phyloP scores from a whole-genome alignment of 805 yeast genomes.

The Zygosaccharomyces gambellarensis region DNA sequence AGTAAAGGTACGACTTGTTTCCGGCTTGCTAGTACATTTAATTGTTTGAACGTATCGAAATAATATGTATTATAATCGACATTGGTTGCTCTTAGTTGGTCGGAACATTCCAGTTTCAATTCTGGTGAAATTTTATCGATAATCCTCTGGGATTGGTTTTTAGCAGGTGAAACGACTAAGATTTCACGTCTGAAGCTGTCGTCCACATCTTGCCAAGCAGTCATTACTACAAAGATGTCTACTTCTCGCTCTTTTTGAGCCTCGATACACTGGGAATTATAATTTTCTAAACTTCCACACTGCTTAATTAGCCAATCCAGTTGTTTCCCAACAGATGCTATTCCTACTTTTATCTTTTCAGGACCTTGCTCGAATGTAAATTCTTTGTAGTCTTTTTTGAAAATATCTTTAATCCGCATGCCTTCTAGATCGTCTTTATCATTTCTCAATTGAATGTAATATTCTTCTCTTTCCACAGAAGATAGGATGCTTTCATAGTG shows the following conservation, averaged over 20 bases:
- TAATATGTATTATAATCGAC: neutral
- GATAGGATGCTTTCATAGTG: conserved; percentile 33
- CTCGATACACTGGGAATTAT: conserved; percentile 22
- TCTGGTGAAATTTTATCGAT: conserved; percentile 16
- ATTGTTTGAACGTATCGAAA: conserved; percentile 39
- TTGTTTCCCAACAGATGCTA: conserved; percentile 68
- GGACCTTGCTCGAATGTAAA: conserved; percentile 40
- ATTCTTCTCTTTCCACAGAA: conserved; percentile 18
- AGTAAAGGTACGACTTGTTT: conserved; percentile 77
- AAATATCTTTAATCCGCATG: conserved; percentile 53
- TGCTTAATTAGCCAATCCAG: conserved; percentile 46
- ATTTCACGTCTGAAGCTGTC: conserved; percentile 44
- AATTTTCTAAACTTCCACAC: conserved; percentile 27
- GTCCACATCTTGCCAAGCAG: conserved; percentile 36
- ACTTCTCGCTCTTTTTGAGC: conserved; percentile 33
- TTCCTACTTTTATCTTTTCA: conserved; percentile 50
- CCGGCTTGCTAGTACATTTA: conserved; percentile 62
- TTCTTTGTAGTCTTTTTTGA: conserved; percentile 81
- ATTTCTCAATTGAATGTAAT: conserved; percentile 35
- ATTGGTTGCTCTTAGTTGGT: neutral
- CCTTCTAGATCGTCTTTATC: conserved; percentile 64
- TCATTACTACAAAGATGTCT: conserved; percentile 45
- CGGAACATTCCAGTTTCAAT: conserved; percentile 9
- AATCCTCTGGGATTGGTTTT: conserved; percentile 17
- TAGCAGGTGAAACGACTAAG: conserved; percentile 24